A percentile compares a stretch with the other conserved stretches of the same genome.
phyloP scores from a whole-genome alignment of 805 yeast species.

The Yamadazyma sp. region DNA sequence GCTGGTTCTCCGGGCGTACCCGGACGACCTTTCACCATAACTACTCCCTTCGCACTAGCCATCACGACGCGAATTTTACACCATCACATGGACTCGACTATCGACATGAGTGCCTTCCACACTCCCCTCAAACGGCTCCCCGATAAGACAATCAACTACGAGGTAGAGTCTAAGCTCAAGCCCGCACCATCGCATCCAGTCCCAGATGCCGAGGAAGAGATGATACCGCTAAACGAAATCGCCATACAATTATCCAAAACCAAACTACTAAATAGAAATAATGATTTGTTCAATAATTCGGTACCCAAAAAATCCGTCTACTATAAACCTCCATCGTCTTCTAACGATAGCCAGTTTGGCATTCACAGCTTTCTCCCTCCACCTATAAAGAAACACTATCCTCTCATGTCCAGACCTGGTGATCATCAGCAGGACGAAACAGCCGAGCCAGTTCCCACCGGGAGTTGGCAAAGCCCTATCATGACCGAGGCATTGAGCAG shows the following conservation, averaged over 20 bases:
- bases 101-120: conserved; percentile 9
- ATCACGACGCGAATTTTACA: background rate
- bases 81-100: conserved; percentile 6
- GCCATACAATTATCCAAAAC: conserved; percentile 11
- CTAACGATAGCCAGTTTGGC: conserved; percentile 26
- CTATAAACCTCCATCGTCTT: conserved; percentile 32
- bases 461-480: conserved; percentile 43
- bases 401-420: conserved; percentile 1
- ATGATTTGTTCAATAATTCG: conserved; percentile 10
- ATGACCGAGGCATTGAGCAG: conserved; percentile 45
- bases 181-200: background rate
- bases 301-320: conserved; percentile 24
- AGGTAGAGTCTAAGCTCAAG: conserved; percentile 1
- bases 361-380: conserved; percentile 26
- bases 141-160: conserved; percentile 10
- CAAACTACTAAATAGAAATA: conserved; percentile 10
- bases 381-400: conserved; percentile 2
- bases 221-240: conserved; percentile 12
- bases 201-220: conserved; percentile 5
- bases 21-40: too few species aligned
- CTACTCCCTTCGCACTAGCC: background rate
- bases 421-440: conserved; percentile 1
- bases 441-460: conserved; percentile 17
- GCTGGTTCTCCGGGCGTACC: too few species aligned
- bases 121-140: conserved; percentile 17